Base-by-base conservation (phyloP, 106 monocot genomes). In the Agapanthus africanus region DNA sequence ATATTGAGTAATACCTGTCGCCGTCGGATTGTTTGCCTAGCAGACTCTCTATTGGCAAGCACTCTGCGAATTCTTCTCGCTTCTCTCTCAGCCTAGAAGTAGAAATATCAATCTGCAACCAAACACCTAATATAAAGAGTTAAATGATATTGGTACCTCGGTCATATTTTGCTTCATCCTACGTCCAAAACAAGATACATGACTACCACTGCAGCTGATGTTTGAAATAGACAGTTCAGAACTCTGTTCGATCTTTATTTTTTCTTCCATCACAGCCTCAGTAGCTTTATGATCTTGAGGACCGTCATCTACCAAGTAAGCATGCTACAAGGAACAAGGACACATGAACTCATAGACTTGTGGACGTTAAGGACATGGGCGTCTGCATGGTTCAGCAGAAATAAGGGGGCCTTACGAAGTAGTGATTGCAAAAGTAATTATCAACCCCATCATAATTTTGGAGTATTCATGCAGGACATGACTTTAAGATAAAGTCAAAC, bases 1-100 rank as follows among this genome's bases (percentile, higher is more conserved):
- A 47, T 13, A 47, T 47, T 47, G 46, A 13, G 19, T 15, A 6
- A 23, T 75, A 86, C 95, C 86, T 91, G 88, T 42, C 95, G 67
- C 39, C 95, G 74, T 46, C 79, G 83, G 70, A 95, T 91, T 33
- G 95, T 91, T 67, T 91, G 85, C 70, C 91, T 84, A 51, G 95
- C 95, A 21, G 95, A 95, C 46, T 95, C 91, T 74, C 95, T 83
- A 50, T 95, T 95, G 31, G 95, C 91, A 9, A 91, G 56, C 25
- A 95, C 71, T 52, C 88, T 83, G 54, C 84, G 78, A 32, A 91
- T 40, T 50, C 82, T 86, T 68, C 77, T 88, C 7, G 83, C 84
- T 70, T 88, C 95, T 63, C 70, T 91, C 76, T 95, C 95, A 56
- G 74, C 91, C 95, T 95, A 73, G 51, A 19, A 69, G 27, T 67